Evolutionary conservation across 73 alveolate genomes (phyloP).

Genomic region (Blepharisma japonicum): DNA sequence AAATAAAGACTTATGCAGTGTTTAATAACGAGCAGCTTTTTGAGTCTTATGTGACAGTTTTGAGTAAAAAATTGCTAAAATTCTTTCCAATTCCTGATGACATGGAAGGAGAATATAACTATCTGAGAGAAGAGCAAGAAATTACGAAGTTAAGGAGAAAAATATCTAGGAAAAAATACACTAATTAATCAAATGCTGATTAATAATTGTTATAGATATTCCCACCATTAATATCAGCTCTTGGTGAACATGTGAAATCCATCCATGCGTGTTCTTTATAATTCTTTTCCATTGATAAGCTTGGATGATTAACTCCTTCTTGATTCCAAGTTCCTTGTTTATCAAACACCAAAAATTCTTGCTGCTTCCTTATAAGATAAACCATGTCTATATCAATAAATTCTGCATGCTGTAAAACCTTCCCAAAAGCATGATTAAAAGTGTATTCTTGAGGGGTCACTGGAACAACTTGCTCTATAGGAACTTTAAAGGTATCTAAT

Average conservation of each 20-base stretch:
- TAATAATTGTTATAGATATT: not conserved
- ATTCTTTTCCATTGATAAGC: conserved; percentile 44
- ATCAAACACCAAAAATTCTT: conserved; percentile 54
- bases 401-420: not conserved
- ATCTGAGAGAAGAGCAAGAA: conserved; percentile 19
- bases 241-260: conserved; percentile 9
- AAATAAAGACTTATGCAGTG: not conserved
- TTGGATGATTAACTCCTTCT: conserved; percentile 59
- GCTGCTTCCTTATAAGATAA: conserved; percentile 41
- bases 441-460: not conserved
- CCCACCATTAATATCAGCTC: conserved; percentile 2
- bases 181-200: too few relatives aligned
- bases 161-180: too few relatives aligned
- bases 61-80: conserved; percentile 9
- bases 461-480: conserved; percentile 14
- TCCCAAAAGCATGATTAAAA: not conserved
- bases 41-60: not conserved
- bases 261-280: conserved; percentile 54
- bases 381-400: conserved; percentile 58
- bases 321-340: conserved; percentile 61
- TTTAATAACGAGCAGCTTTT: not conserved
- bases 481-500: not conserved
- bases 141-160: not conserved
- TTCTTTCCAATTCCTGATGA: conserved; percentile 22
- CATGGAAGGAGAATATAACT: conserved; percentile 22